Evolutionary conservation across 495 filamentous ascomycete species (phyloP), one percentile per base, ranked within the genome.

Genomic region (Hypoxylon fragiforme): DNA sequence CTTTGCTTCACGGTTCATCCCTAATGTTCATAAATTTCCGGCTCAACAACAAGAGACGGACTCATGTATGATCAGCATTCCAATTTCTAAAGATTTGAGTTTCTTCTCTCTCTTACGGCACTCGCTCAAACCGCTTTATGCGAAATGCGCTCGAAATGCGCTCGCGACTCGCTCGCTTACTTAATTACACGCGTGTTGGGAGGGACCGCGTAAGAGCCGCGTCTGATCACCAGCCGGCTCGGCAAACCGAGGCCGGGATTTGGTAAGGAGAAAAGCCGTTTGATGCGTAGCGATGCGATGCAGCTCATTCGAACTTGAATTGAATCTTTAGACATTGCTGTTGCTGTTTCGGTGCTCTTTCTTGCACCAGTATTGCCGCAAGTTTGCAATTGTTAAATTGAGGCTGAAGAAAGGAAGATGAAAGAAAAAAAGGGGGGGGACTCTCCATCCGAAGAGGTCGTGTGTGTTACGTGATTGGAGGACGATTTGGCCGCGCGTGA

Each of bases 381-480:
- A 34, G 46, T 39, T 19, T 34, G 13, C 46, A 41, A 47, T 46
- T 28, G 24, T 4, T 4, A 28, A 28, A 9, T 57, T 63, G 59
- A 63, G 59, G 59, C 59, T 63, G 53, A 63, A 58, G 58, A 30
- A 31, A 42, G 32, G 44, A 53, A n/a, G n/a, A n/a, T n/a, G n/a
- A n/a, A n/a, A n/a, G n/a, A n/a, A n/a, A n/a, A n/a, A n/a, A n/a
- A n/a, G n/a, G n/a, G n/a, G n/a, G n/a, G n/a, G n/a, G n/a, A n/a
- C n/a, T 56, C 57, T 56, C 26, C 26, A 44, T 50, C 40, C 13
- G 39, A 50, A 40, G 30, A 39, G 21, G 39, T 26, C 24, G 15
- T 48, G 20, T 42, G n/a, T 34, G 20, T n/a, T n/a, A n/a, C 44
- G 32, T 57, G 54, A 63, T 63, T 63, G 59, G 59, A 58, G 15